phyloP scores from a whole-genome alignment of 768 basidiomycete genomes.

The Hericium erinaceus region DNA sequence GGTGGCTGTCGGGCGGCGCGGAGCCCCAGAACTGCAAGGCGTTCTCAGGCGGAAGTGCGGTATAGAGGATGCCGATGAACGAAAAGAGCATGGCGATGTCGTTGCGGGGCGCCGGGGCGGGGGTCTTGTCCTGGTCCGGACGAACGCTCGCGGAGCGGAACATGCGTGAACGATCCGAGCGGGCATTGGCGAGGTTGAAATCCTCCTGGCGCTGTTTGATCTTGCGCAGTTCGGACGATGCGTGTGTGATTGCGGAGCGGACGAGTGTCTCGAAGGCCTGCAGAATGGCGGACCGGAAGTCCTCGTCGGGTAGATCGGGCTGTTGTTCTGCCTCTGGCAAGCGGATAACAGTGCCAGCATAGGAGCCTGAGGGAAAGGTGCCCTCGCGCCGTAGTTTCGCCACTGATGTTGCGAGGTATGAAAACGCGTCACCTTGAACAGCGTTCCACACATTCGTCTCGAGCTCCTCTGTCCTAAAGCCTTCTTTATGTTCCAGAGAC shows the following conservation, averaged over 20 bases:
- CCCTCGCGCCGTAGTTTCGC: constrained; percentile 40
- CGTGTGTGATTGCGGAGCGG: constrained; percentile 62
- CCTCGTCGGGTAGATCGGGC: constrained; percentile 31
- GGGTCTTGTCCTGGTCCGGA: constrained; percentile 21
- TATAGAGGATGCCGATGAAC: constrained; percentile 76
- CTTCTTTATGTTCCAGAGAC: constrained; percentile 50
- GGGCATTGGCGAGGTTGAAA: constrained; percentile 54
- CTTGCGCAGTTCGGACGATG: constrained; percentile 73
- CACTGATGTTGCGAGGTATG: constrained; percentile 55
- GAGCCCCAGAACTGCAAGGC: constrained; percentile 84
- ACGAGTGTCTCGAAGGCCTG: constrained; percentile 63
- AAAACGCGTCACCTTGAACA: constrained; percentile 76
- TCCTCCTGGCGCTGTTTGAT: constrained; percentile 91
- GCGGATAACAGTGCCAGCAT: constrained; percentile 15
- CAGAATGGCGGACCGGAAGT: constrained; percentile 49
- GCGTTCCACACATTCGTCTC: constrained; percentile 78
- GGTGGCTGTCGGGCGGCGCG: constrained; percentile 31
- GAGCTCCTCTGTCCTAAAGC: constrained; percentile 68
- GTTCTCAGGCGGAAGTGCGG: constrained; percentile 60
- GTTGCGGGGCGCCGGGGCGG: constrained; percentile 48
- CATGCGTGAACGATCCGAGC: constrained; percentile 51
- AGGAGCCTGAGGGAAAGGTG: constrained; percentile 19
- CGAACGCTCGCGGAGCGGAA: constrained; percentile 30
- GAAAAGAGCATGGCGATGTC: constrained; percentile 81
- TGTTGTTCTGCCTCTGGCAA: constrained; percentile 28